phyloP scores from a whole-genome alignment of 2,329 filamentous ascomycete genomes.

The Paecilomyces sp. region DNA sequence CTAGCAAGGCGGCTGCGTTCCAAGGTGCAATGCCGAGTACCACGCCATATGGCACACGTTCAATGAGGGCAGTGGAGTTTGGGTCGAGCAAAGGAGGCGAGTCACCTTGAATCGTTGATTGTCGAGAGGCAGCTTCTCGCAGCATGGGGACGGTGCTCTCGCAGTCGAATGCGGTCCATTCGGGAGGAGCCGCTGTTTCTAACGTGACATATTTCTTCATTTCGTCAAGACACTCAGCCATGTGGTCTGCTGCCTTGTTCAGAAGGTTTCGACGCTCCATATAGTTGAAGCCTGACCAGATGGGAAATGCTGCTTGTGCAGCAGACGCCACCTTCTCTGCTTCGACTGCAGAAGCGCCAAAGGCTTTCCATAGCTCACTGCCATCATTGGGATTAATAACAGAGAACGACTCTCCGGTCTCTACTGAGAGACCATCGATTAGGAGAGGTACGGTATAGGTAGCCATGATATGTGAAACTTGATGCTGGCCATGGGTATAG shows the following conservation, averaged over 20 bases:
- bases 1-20: slow-evolving; percentile 13
- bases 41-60: slow-evolving; percentile 2
- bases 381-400: background rate
- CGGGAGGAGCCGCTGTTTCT: background rate
- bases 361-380: background rate
- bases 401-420: background rate
- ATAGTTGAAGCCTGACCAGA: background rate
- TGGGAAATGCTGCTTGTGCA: background rate
- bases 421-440: background rate
- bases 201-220: background rate
- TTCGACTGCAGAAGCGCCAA: background rate
- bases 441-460: background rate
- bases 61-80: background rate
- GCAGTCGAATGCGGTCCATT: background rate
- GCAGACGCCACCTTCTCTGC: background rate
- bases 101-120: background rate
- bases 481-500: background rate
- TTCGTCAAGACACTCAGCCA: background rate
- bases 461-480: background rate
- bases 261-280: background rate
- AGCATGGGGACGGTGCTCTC: background rate
- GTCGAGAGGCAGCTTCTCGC: background rate
- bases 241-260: background rate
- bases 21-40: slow-evolving; percentile 5
- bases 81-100: background rate